Base-by-base conservation (phyloP, 2,329 filamentous ascomycete species). In the Fusarium euwallaceae region DNA sequence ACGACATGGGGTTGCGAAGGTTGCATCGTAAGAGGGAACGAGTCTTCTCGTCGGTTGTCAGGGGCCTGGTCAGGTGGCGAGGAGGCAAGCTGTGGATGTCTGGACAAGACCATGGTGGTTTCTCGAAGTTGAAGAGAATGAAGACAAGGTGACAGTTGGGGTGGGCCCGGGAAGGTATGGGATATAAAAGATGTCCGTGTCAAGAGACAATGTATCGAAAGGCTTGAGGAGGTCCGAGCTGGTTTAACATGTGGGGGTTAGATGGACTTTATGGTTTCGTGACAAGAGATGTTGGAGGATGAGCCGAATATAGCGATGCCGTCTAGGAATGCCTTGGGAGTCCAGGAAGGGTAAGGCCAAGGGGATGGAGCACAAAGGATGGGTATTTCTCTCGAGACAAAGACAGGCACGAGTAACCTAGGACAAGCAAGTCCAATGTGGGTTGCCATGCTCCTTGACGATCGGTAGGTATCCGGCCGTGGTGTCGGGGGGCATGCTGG, bases 191-290 rank as follows among this genome's bases (percentile, higher is more conserved):
- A 72, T 17, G 37, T 11, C 20, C 34, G 53, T 48, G 45, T 70
- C 61, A 61, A 69, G 53, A 72, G 65, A 62, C 29, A 71, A 65
- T 75, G 64, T 72, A 69, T 70, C 55, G 68, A 24, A 63, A 61
- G 34, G 59, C 51, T 76, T 73, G 69, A 24, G 58, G 64, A 51
- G 66, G 64, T 59, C 60, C 61, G 51, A 58, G 65, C 65, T 62
- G 67, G 22, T 61, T 32, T 43, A 68, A 62, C 39, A 45, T 71
- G 79, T 79, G 80, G 81, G 79, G 77, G 75, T 76, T 73, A 69
- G 75, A 71, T 77, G 75, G 67, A 71, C 79, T 83, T 82, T 82
- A 82, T 82, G 79, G 71, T 81, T 82, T 81, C 74, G 72, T 69
- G 73, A 65, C 43, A 61, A 63, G 39, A 41, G 62, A 24, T 56